Base-by-base conservation (phyloP, 2,329 filamentous ascomycete genomes). In the Colletotrichum melonis region DNA sequence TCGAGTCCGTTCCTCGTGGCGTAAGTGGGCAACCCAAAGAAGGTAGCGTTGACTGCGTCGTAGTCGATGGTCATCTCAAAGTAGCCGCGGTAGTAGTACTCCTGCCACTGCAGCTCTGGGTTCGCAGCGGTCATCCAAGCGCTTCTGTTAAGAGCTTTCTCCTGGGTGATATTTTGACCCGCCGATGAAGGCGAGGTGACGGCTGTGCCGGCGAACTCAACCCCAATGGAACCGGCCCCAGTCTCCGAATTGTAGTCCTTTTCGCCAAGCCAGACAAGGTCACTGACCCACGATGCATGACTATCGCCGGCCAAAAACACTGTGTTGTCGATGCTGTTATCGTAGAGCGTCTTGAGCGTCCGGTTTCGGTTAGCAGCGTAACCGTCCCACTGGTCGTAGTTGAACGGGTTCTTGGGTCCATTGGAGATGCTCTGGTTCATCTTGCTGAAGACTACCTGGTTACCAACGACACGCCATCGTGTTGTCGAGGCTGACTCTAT, bases 61-160 rank as follows among this genome's bases (percentile, higher is more conserved):
- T 88, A 84, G 22, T 42, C 35, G 65, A 93, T 83, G 58, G 88
- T 86, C 49, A 94, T 82, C 78, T 92, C 88, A 76, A 91, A 94
- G 82, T 94, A 95, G 1, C 93, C 93, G 26, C 92, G 87, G 80
- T 94, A 94, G 80, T 93, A 94, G 6, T 91, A 81, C 73, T 94
- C 92, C 76, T 92, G 89, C 92, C 92, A 95, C 77, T 93, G 91
- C 60, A 95, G 84, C 79, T 92, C 91, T 1, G 84, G 82, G 80
- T 93, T 94, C 24, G 75, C 85, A 81, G 56, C 78, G 78, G 75
- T 86, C 83, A 42, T 88, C 82, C 75, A 78, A 80, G 76, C 84
- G 69, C 81, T 80, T 63, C 84, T 83, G 74, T 91, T 87, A 16
- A 42, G 35, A 16, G 35, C 35, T 42, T 16, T 42, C 35, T 42